These are phyloP conservation scores for Viola pubescens DNA, from an alignment of 441 rosid genomes.

Conservation along the genomic window DNA sequence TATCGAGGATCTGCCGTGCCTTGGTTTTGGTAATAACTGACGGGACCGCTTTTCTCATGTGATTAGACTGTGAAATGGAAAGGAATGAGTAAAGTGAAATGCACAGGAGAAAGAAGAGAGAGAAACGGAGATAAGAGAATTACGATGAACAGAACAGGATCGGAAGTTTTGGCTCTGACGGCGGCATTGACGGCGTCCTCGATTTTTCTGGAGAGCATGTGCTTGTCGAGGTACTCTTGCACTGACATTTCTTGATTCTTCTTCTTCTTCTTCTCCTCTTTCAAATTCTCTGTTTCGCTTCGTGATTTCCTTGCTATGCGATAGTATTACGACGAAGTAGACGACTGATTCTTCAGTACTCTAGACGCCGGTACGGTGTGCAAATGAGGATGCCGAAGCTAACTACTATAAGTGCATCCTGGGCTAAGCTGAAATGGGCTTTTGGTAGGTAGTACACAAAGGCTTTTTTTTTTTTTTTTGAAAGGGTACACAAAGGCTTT, in stretches of 20 bases:
- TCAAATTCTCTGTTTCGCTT: no score
- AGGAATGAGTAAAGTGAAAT: neutral
- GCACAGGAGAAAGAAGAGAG: neutral
- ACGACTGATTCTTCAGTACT: no score
- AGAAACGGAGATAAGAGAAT: conserved; percentile 7
- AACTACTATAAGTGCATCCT: no score
- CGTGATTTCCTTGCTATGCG: no score
- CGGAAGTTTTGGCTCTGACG: conserved; percentile 82
- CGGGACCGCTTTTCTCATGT: conserved; percentile 76
- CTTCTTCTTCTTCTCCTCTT: neutral
- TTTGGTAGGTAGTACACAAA: no score
- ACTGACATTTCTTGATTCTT: conserved; percentile 51
- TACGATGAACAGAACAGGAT: conserved; percentile 96
- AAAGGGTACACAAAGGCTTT: no score
- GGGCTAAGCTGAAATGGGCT: no score
- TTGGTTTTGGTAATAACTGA: conserved; percentile 77
- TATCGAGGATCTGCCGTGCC: conserved; percentile 90
- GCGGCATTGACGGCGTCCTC: conserved; percentile 99
- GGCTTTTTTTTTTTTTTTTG: no score
- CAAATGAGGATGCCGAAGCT: no score
- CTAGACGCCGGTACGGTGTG: no score
- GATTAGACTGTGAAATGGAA: conserved; percentile 54
- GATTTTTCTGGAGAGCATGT: conserved; percentile 83
- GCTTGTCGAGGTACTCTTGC: conserved; percentile 89
- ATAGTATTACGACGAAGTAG: no score